phyloP scores from a whole-genome alignment of 176 grass and related monocot genomes.

The Hsuehochloa calcarea region DNA sequence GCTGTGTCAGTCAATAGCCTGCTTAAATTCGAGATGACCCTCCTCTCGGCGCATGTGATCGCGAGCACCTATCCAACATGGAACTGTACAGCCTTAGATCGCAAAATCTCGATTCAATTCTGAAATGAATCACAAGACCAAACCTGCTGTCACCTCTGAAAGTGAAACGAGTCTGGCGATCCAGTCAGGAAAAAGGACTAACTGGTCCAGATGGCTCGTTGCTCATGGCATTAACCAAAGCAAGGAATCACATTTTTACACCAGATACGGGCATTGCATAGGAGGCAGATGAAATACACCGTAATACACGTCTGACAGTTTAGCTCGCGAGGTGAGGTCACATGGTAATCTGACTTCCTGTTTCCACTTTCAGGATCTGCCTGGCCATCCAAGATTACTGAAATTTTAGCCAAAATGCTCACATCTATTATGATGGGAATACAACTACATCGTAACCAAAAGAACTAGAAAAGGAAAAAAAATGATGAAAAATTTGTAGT shows the following conservation, averaged over 20 bases:
- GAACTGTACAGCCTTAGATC: neutral
- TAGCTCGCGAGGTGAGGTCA: neutral
- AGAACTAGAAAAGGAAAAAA: neutral
- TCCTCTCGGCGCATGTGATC: conserved; percentile 33
- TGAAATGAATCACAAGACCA: conserved; percentile 21
- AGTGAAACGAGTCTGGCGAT: conserved; percentile 16
- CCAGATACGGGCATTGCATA: neutral
- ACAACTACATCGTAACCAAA: neutral
- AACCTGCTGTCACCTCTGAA: conserved; percentile 35
- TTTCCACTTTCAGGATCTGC: neutral
- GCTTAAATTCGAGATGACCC: conserved; percentile 35
- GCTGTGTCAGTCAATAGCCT: conserved; percentile 44
- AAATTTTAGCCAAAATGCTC: conserved; percentile 12
- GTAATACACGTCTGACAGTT: neutral
- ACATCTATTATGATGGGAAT: neutral
- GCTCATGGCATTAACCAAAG: neutral
- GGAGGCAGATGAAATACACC: neutral
- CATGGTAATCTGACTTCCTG: neutral
- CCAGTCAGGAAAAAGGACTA: conserved; percentile 15
- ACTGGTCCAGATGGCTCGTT: conserved; percentile 1
- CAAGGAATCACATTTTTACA: conserved; percentile 11
- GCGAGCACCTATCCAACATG: conserved; percentile 36
- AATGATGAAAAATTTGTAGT: neutral
- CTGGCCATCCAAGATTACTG: neutral
- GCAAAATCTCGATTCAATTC: conserved; percentile 26